phyloP scores from a whole-genome alignment of 2,329 filamentous ascomycete genomes.

The Xylaria polymorpha region DNA sequence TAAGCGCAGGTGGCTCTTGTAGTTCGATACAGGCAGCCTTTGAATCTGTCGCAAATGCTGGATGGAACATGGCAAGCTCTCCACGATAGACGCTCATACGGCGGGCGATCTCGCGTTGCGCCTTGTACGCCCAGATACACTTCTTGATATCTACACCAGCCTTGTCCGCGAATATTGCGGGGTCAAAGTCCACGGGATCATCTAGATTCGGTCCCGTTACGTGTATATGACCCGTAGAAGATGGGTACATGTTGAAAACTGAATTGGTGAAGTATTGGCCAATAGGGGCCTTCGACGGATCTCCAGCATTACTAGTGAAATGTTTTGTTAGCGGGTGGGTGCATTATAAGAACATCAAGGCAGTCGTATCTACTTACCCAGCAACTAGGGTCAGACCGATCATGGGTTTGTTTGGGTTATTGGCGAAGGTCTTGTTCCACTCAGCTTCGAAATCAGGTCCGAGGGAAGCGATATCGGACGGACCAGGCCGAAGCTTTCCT shows the following conservation, averaged over 20 bases:
- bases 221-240: conserved; percentile 53
- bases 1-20: neutral
- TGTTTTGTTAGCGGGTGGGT: too few species aligned
- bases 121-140: conserved; percentile 72
- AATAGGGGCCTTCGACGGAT: too few species aligned
- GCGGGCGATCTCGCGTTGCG: conserved; percentile 63
- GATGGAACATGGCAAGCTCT: conserved; percentile 8
- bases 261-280: conserved; percentile 26
- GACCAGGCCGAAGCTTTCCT: neutral
- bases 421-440: neutral
- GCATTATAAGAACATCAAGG: too few species aligned
- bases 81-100: conserved; percentile 18
- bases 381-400: neutral
- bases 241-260: conserved; percentile 23
- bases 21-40: conserved; percentile 14
- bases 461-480: neutral
- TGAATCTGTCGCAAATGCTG: conserved; percentile 6
- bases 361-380: too few species aligned
- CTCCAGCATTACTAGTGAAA: too few species aligned
- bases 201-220: conserved; percentile 57
- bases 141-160: conserved; percentile 62
- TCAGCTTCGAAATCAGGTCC: neutral
- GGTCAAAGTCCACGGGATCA: conserved; percentile 60
- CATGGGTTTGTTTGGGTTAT: conserved; percentile 7
- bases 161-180: conserved; percentile 50